Conservation (phyloP, 495 filamentous ascomycete species). For the Lasiosphaeris hirsuta region DNA sequence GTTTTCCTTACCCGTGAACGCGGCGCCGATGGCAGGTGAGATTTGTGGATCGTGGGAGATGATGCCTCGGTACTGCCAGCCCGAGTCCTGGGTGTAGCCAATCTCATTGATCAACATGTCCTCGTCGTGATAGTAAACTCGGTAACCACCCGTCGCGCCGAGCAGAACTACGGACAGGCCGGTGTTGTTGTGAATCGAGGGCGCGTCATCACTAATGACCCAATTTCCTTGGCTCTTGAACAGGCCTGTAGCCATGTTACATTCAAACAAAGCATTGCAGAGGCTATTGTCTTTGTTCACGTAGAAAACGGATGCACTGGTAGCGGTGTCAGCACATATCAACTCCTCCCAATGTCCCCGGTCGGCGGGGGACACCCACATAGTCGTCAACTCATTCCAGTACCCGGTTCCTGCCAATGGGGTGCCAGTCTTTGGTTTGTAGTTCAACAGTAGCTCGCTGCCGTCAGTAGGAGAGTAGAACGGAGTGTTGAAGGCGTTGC, state of each 20-base stretch:
- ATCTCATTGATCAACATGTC: conserved; percentile 28
- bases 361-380: conserved; percentile 14
- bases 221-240: conserved; percentile 24
- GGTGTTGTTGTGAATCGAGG: conserved; percentile 24
- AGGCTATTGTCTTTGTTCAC: conserved; percentile 20
- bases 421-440: conserved; percentile 31
- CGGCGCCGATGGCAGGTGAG: conserved; percentile 23
- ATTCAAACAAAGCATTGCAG: conserved; percentile 29
- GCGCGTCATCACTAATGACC: conserved; percentile 19
- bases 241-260: conserved; percentile 30
- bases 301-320: conserved; percentile 35
- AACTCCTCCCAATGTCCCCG: neutral
- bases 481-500: conserved; percentile 27
- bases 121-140: conserved; percentile 35
- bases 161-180: conserved; percentile 30
- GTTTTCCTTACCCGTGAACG: conserved; percentile 26
- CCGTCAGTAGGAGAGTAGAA: conserved; percentile 27
- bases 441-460: conserved; percentile 17
- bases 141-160: conserved; percentile 29
- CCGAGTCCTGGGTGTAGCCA: conserved; percentile 18
- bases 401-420: conserved; percentile 35
- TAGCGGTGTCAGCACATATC: neutral
- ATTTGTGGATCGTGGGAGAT: conserved; percentile 26
- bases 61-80: conserved; percentile 25
- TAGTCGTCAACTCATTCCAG: conserved; percentile 17